Percentiles rank a stretch among this genome's conserved stretches.
These are phyloP conservation scores for Marchantia polymorpha DNA, from an alignment of 225 moss, liverwort and hornwort genomes.

Conservation along the genomic window DNA sequence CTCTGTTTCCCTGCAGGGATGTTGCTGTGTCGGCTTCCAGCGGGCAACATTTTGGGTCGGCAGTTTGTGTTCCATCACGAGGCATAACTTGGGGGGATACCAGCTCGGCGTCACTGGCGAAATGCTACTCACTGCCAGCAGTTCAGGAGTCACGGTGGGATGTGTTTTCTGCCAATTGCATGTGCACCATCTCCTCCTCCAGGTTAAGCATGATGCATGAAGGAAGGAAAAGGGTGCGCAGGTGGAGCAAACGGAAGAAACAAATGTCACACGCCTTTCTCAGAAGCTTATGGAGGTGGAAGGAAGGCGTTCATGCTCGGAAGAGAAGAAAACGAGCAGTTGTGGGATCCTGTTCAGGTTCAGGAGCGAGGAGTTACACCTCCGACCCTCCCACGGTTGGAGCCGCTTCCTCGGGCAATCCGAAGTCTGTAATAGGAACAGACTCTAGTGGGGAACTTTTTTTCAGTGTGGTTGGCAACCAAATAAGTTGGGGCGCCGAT, in stretches of 20 bases:
- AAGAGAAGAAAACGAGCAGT: constrained; percentile 28
- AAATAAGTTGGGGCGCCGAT: constrained; percentile 21
- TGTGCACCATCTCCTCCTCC: constrained; percentile 8
- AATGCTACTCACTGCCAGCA: constrained; percentile 10
- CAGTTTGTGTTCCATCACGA: not conserved
- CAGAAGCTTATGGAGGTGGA: constrained; percentile 25
- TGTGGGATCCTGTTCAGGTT: constrained; percentile 20
- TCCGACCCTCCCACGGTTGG: constrained; percentile 16
- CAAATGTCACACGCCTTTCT: constrained; percentile 13
- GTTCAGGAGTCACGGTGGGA: constrained; percentile 1
- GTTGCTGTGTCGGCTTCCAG: not conserved
- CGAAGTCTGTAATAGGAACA: constrained; percentile 23
- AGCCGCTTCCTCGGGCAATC: constrained; percentile 9
- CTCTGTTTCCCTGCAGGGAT: not conserved
- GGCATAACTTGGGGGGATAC: not conserved
- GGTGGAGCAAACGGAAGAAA: constrained; percentile 30
- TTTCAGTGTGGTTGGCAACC: constrained; percentile 16
- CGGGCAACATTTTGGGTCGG: not conserved
- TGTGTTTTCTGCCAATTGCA: constrained; percentile 2
- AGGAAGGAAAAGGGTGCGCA: constrained; percentile 27
- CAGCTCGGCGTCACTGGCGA: constrained; percentile 1
- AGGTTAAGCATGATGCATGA: constrained; percentile 14
- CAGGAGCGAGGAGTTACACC: constrained; percentile 28
- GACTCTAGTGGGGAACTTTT: constrained; percentile 34
- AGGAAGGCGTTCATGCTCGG: constrained; percentile 27